phyloP scores from a whole-genome alignment of 2,329 filamentous ascomycete species.

The Stagonosporopsis rhizophila region DNA sequence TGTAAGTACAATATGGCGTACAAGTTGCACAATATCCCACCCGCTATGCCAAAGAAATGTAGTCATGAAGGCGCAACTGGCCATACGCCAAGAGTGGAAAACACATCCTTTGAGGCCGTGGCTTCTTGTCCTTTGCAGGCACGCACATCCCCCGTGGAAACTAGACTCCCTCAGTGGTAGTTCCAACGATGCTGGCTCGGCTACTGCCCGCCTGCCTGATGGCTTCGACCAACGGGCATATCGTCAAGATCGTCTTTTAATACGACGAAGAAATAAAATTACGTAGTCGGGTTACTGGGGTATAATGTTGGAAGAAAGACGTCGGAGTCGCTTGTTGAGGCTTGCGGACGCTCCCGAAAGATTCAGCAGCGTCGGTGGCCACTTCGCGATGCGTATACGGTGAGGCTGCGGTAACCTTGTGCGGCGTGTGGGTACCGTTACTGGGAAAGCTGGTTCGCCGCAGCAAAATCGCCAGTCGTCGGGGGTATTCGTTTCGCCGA shows the following conservation, averaged over 20 bases:
- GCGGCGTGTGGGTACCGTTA: neutral
- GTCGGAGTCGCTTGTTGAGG: slow-evolving; percentile 1
- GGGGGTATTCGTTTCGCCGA: neutral
- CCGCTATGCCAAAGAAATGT: slow-evolving; percentile 22
- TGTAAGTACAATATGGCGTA: slow-evolving; percentile 6
- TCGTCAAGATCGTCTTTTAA: slow-evolving; percentile 35
- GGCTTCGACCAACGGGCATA: slow-evolving; percentile 13
- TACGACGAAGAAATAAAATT: slow-evolving; percentile 31
- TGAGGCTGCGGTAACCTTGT: neutral
- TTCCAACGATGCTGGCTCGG: slow-evolving; percentile 1
- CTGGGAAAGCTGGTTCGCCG: neutral
- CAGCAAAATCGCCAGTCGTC: neutral
- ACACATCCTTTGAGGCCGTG: neutral
- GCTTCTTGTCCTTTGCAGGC: slow-evolving; percentile 19
- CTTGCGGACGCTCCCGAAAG: slow-evolving; percentile 4
- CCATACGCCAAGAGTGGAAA: slow-evolving; percentile 11
- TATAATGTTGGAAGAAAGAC: slow-evolving; percentile 35
- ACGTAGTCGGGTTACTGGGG: slow-evolving; percentile 32
- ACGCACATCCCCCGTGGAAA: neutral
- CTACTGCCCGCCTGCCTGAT: slow-evolving; percentile 15
- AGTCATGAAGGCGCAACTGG: slow-evolving; percentile 1
- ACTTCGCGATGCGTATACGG: slow-evolving; percentile 1
- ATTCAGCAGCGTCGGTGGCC: neutral
- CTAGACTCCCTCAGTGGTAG: neutral
- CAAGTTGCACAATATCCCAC: slow-evolving; percentile 4